Conservation (phyloP, 306 rosid genomes). For the Trifolium repens region DNA sequence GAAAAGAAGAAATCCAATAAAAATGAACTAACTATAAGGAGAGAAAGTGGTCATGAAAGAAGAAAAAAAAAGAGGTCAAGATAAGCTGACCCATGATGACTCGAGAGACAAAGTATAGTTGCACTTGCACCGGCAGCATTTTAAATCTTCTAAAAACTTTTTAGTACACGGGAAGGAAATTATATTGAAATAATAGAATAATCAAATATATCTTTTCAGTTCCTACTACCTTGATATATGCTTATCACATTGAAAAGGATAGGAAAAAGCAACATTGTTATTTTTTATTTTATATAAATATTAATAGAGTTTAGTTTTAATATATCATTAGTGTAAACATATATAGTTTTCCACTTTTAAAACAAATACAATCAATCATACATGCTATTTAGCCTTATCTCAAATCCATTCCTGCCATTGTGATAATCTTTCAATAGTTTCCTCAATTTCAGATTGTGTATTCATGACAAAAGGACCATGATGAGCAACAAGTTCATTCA, state of each 20-base stretch:
- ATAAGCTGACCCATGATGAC: slow-evolving; percentile 61
- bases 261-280: slow-evolving; percentile 1
- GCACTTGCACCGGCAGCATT: slow-evolving; percentile 39
- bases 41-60: slow-evolving; percentile 24
- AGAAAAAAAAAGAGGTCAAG: slow-evolving; percentile 13
- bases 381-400: slow-evolving; percentile 55
- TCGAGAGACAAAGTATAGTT: slow-evolving; percentile 40
- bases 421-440: slow-evolving; percentile 82
- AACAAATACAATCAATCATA: neutral
- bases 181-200: slow-evolving; percentile 27
- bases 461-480: slow-evolving; percentile 98
- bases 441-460: slow-evolving; percentile 78
- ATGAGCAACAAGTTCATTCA: slow-evolving; percentile 81
- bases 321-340: neutral
- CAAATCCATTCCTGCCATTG: slow-evolving; percentile 69
- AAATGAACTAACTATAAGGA: neutral
- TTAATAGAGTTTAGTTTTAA: neutral
- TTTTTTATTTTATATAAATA: neutral
- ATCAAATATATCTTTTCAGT: slow-evolving; percentile 48
- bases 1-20: slow-evolving; percentile 22
- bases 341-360: neutral
- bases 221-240: slow-evolving; percentile 49
- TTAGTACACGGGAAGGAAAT: slow-evolving; percentile 34
- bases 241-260: slow-evolving; percentile 53
- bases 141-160: slow-evolving; percentile 67